phyloP scores from a whole-genome alignment of 2,329 filamentous ascomycete genomes.

The Trichoderma koningii region DNA sequence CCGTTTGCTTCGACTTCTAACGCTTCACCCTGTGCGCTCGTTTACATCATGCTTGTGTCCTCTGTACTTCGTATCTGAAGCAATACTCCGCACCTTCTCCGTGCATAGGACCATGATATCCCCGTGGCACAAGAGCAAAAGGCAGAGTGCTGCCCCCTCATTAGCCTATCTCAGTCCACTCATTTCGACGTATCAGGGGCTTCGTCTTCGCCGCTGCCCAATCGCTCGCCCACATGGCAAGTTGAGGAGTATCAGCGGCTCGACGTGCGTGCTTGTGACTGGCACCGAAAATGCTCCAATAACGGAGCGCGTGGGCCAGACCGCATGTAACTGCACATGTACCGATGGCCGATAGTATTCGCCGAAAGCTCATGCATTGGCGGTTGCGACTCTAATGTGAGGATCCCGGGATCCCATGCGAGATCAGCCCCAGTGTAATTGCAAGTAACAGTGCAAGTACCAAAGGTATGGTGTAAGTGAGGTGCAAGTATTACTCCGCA shows the following conservation, averaged over 20 bases:
- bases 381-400: slow-evolving; percentile 19
- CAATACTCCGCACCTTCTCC: too few relatives aligned
- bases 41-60: neutral
- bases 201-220: neutral
- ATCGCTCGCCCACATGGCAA: slow-evolving; percentile 15
- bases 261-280: slow-evolving; percentile 14
- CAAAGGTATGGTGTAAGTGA: neutral
- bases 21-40: neutral
- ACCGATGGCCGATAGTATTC: slow-evolving; percentile 3
- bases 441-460: neutral
- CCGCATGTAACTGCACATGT: too few relatives aligned
- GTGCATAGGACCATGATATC: neutral
- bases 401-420: neutral
- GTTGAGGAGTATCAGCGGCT: slow-evolving; percentile 5
- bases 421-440: neutral
- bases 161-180: slow-evolving; percentile 2
- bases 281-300: slow-evolving; percentile 18
- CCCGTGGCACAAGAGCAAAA: neutral
- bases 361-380: slow-evolving; percentile 16
- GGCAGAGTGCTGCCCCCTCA: neutral
- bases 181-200: slow-evolving; percentile 14
- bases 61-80: too few relatives aligned
- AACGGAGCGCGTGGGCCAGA: neutral
- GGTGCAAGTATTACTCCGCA: too few relatives aligned
- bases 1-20: too few relatives aligned